Evolutionary conservation across 169 alveolate species (phyloP), one percentile per base, ranked within the genome.

Genomic region (Babesia bigemina): DNA sequence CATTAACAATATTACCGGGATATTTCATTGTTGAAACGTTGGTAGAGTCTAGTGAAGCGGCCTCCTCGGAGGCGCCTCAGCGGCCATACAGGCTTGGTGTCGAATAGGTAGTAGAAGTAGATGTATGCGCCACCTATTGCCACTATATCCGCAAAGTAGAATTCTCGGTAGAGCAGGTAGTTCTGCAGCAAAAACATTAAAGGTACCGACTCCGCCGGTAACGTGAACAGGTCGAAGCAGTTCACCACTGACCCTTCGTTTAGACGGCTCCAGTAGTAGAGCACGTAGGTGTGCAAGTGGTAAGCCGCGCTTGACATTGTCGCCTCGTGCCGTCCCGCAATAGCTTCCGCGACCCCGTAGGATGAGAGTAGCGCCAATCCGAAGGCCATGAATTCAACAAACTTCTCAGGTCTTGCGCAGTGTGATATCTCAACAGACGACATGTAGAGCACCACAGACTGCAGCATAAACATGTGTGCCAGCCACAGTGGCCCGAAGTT

Each of bases 261-360:
- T 63, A 89, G 70, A 28, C 93, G 52, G 28, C 91, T 75, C 93
- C 93, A 89, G 63, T 84, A 89, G 78, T 89, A 89, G 12, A 89
- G 72, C 70, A 89, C 79, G 49, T 84, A 89, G 16, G 84, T 81
- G 49, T 86, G 87, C 29, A 89, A 70, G 63, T 85, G 91, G 65
- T 85, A 89, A 28, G 92, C 92, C 16, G 79, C 70, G 48, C 60
- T 70, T 3, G n/a, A 44, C 29, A 29, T 21, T n/a, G 63, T 52
- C 8, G 17, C 70, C 1, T 60, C 66, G n/a, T 71, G 66, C 45
- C 83, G 82, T 28, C 76, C 85, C 42, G 76, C 63, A 61, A 78
- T 56, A 55, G 86, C 61, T 55, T 81, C 92, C 12, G 79, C 65
- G 19, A 85, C 62, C 12, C 87, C 84, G 67, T 76, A 85, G 17